phyloP scores from a whole-genome alignment of 148 eudicot species.

The Rhododendron griersonianum region DNA sequence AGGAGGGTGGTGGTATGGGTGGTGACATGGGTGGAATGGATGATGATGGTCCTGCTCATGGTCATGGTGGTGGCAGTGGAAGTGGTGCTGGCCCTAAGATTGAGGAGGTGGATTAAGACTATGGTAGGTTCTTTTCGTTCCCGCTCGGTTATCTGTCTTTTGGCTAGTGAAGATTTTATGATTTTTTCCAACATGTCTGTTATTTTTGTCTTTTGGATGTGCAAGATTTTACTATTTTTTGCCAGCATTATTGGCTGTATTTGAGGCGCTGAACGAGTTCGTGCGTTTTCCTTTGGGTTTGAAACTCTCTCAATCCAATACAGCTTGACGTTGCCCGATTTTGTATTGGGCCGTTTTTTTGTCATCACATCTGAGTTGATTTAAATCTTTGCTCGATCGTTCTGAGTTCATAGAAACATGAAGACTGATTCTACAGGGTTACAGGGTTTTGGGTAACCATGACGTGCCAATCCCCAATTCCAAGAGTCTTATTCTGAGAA shows the following conservation, averaged over 20 bases:
- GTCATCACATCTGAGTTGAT: neutral
- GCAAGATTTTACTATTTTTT: too few relatives aligned
- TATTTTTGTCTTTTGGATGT: too few relatives aligned
- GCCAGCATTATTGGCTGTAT: neutral
- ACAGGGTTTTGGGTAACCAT: neutral
- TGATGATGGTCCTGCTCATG: constrained; percentile 26
- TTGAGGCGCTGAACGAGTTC: neutral
- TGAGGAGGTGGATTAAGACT: constrained; percentile 40
- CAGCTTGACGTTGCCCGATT: neutral
- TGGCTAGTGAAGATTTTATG: neutral
- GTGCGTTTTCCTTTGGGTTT: neutral
- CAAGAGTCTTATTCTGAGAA: neutral
- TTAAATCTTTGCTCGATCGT: neutral
- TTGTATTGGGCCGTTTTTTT: neutral
- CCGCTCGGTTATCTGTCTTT: neutral
- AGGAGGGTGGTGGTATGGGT: constrained; percentile 36
- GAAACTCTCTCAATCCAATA: neutral
- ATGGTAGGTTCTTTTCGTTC: neutral
- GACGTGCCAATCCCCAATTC: neutral
- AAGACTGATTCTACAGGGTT: too few relatives aligned
- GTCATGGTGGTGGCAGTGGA: constrained; percentile 9
- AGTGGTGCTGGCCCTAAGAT: constrained; percentile 48
- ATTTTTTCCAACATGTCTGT: neutral
- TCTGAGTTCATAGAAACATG: too few relatives aligned
- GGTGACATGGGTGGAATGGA: constrained; percentile 28